These are phyloP conservation scores for Coelastrella sp. DNA, from an alignment of 139 green algal genomes.

Conservation along the genomic window DNA sequence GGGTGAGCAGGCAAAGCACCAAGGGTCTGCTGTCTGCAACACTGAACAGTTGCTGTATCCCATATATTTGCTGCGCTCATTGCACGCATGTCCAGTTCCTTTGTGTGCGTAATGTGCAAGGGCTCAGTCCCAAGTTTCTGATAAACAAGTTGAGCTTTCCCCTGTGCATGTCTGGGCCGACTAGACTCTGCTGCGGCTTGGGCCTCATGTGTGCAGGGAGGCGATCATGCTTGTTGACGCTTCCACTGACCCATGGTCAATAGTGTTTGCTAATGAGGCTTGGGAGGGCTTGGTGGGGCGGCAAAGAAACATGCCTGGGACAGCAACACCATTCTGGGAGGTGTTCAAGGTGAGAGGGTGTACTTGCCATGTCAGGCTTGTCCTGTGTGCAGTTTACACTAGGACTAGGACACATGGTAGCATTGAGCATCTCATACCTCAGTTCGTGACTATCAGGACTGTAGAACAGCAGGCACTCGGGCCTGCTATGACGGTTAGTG, in stretches of 20 bases:
- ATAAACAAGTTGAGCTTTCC: too few relatives aligned
- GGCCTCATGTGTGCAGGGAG: conserved; percentile 58
- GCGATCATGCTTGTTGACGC: conserved; percentile 85
- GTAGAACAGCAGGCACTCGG: too few relatives aligned
- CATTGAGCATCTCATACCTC: too few relatives aligned
- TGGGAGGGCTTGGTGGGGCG: conserved; percentile 62
- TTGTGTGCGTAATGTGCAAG: too few relatives aligned
- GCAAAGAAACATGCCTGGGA: background rate
- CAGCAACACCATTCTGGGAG: conserved; percentile 57
- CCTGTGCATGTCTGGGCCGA: too few relatives aligned
- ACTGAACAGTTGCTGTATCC: too few relatives aligned
- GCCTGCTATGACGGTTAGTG: too few relatives aligned
- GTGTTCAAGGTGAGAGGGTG: conserved; percentile 54
- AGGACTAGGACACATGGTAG: background rate
- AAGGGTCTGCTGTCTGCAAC: too few relatives aligned
- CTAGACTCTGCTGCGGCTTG: background rate
- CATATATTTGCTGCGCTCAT: background rate
- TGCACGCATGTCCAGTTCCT: too few relatives aligned
- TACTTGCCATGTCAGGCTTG: too few relatives aligned
- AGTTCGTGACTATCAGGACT: too few relatives aligned
- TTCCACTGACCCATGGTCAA: conserved; percentile 62
- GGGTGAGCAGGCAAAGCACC: conserved; percentile 46
- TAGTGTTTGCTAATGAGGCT: conserved; percentile 86
- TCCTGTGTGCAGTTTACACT: background rate
- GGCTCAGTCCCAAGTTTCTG: too few relatives aligned